These are phyloP conservation scores for Trichosporon sp. DNA, from an alignment of 1,284 basidiomycete genomes.

Conservation along the genomic window DNA sequence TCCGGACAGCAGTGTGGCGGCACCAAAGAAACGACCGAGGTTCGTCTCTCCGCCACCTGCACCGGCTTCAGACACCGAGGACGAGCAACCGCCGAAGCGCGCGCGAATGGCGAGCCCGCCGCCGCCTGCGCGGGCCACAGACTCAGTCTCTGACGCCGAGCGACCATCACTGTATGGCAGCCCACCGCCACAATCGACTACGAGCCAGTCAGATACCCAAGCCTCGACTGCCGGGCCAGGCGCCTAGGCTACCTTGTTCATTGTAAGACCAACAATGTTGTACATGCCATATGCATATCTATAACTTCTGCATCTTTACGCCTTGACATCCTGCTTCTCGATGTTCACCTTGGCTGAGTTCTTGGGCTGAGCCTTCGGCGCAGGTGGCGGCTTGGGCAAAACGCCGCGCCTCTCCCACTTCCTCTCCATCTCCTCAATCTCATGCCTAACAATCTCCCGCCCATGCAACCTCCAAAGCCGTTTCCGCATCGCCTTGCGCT, in stretches of 20 bases:
- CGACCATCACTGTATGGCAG: neutral
- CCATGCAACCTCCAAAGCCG: neutral
- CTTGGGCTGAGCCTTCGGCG: neutral
- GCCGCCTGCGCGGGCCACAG: neutral
- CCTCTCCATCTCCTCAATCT: neutral
- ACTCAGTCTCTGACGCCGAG: neutral
- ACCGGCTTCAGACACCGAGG: neutral
- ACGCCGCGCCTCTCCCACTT: neutral
- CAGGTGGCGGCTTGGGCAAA: neutral
- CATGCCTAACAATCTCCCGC: neutral
- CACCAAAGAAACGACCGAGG: neutral
- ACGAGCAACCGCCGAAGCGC: neutral
- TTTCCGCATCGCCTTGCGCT: neutral
- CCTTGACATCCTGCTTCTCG: neutral
- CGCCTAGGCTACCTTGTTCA: neutral
- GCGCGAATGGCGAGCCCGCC: neutral
- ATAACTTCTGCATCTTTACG: neutral
- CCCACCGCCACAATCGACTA: neutral
- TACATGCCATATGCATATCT: neutral
- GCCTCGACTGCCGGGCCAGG: too few species aligned
- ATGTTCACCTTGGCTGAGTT: neutral
- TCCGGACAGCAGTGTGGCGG: neutral
- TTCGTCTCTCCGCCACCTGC: neutral
- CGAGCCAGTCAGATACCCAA: too few species aligned
- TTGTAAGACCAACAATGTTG: neutral